phyloP scores from a whole-genome alignment of 495 filamentous ascomycete genomes.

The Evernia prunastri region DNA sequence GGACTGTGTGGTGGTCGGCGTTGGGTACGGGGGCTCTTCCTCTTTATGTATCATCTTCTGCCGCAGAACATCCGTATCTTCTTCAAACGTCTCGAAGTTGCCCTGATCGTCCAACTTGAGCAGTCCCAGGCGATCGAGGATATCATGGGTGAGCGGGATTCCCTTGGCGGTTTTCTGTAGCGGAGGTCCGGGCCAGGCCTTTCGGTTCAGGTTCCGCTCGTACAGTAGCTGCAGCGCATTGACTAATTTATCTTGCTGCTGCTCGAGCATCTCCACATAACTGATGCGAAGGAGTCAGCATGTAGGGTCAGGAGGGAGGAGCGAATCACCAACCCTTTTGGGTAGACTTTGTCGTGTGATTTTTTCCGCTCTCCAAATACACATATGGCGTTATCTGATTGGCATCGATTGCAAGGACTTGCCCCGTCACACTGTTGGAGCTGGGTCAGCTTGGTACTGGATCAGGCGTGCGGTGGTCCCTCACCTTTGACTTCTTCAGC shows the following conservation, averaged over 20 bases:
- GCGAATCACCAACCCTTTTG: slow-evolving; percentile 48
- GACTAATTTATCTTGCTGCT: slow-evolving; percentile 59
- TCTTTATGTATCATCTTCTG: slow-evolving; percentile 47
- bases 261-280: slow-evolving; percentile 67
- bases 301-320: background rate
- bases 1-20: slow-evolving; percentile 23
- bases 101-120: slow-evolving; percentile 38
- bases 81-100: slow-evolving; percentile 53
- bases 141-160: slow-evolving; percentile 59
- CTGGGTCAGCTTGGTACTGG: slow-evolving; percentile 8
- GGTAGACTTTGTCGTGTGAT: slow-evolving; percentile 57
- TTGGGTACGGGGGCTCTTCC: slow-evolving; percentile 43
- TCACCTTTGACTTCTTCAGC: slow-evolving; percentile 60
- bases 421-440: slow-evolving; percentile 52
- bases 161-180: slow-evolving; percentile 49
- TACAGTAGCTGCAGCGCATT: slow-evolving; percentile 57
- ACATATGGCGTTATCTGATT: slow-evolving; percentile 54
- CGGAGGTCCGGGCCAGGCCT: slow-evolving; percentile 50
- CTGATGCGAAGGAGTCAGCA: slow-evolving; percentile 30
- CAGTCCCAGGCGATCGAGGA: slow-evolving; percentile 53
- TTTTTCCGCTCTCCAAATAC: slow-evolving; percentile 58
- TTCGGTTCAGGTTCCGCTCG: slow-evolving; percentile 41
- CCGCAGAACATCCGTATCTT: slow-evolving; percentile 49
- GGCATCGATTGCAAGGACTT: slow-evolving; percentile 54
- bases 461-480: slow-evolving; percentile 16